Base-by-base conservation (phyloP, 1,284 basidiomycete genomes). In the Papiliotrema laurentii region DNA sequence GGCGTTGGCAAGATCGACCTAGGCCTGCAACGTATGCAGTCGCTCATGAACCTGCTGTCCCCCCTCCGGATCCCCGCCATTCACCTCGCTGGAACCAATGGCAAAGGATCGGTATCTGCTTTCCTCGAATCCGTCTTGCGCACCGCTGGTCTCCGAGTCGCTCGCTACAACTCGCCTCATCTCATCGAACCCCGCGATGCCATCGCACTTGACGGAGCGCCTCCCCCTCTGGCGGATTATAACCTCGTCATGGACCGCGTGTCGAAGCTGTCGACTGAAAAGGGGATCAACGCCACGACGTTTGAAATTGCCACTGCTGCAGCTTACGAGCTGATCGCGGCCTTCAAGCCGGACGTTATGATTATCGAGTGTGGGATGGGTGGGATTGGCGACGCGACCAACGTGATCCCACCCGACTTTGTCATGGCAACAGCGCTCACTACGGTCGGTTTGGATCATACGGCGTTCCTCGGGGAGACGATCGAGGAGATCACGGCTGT, bases 281-380 rank as follows among this genome's bases (percentile, higher is more conserved):
- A 79, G 26, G 56, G 54, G 0, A 77, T 82, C 14, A 69, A 75
- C 2, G 80, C 84, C 2, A 88, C 80, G 47, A 80, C 76, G 54
- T 97, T 97, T 68, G 93, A 96, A 74, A 64, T 91, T n/a, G 78
- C 90, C 50, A 87, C 91, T 0, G 78, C 86, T 49, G 85, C 83
- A 0, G 90, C 87, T 0, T 81, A 88, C 42, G 73, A 78, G 40
- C 71, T 87, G 39, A 90, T 91, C 66, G 86, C 91, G 60, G 75
- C 76, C 4, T 75, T 73, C 0, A 54, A 75, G 4, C 79, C 93
- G 1, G 91, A 97, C 62, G 69, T 97, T 16, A 84, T 87, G 40
- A 80, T 98, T 4, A 75, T 97, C 44, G 94, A 98, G 74, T 94
- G 93, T 7, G 96, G 94, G 0, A 85, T 99, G 83, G 96, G 94